Evolutionary conservation across 1,284 basidiomycete species (phyloP), one percentile per base, ranked within the genome.

Genomic region (Boletus putidus): DNA sequence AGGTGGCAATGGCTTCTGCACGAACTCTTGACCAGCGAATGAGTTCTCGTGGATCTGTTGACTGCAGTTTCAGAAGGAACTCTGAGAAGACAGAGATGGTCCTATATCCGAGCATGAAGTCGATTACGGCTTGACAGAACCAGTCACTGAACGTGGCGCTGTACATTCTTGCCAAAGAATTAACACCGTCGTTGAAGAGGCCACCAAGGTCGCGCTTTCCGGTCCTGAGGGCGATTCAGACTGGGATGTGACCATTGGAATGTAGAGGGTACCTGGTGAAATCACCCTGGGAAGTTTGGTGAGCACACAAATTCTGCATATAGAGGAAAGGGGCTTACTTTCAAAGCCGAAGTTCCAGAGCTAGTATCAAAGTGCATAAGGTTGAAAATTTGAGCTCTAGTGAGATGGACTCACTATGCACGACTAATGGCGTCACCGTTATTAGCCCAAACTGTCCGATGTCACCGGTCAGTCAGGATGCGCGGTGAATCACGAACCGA

Each of bases 51-150:
- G 94, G 94, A 74, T 99, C 96, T 16, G 90, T 90, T 12, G 91
- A 92, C 66, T 91, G 88, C 50, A 97, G 78, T 65, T 87, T 93
- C 59, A 90, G 80, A 52, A 96, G 77, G 72, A 97, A 97, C 73
- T 97, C 95, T 37, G 92, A 89, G 75, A 97, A 97, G 6, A 96
- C 92, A 36, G 89, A 82, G 25, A 87, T 71, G 0, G 87, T 89
- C 58, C 95, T 89, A 72, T 94, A 87, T 29, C 95, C 95, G 50
- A 94, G 86, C 79, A 92, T 86, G 71, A 89, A 97, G 70, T 96
- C 94, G 65, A 96, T 94, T 50, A 94, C 91, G 2, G 94, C 92
- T 78, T 99, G 96, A 53, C 86, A 89, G 76, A 98, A 99, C 86
- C 96, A 98, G 76, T 98, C 96, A 59, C 89, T 89, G 68, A 96